phyloP scores from a whole-genome alignment of 306 rosid genomes.

The Vigna nakashimae region DNA sequence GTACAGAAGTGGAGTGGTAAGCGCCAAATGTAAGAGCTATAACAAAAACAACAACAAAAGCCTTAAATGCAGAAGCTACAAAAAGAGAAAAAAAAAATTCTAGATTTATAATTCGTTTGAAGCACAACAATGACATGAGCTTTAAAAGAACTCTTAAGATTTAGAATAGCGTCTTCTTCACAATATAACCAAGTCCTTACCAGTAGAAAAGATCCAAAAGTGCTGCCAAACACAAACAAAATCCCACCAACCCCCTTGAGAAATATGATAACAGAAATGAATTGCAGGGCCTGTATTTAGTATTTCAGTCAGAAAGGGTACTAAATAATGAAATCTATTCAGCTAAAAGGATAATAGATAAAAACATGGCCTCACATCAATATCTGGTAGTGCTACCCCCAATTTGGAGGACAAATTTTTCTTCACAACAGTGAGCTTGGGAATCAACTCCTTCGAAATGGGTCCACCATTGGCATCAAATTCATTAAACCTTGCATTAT shows the following conservation, averaged over 20 bases:
- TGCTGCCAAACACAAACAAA: slow-evolving; percentile 71
- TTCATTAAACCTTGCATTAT: slow-evolving; percentile 67
- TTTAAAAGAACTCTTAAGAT: neutral
- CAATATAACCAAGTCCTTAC: slow-evolving; percentile 46
- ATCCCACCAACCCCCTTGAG: slow-evolving; percentile 79
- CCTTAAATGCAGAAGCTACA: slow-evolving; percentile 53
- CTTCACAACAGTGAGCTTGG: slow-evolving; percentile 55
- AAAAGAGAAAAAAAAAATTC: slow-evolving; percentile 19
- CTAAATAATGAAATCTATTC: neutral
- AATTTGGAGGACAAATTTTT: slow-evolving; percentile 56
- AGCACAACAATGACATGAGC: neutral
- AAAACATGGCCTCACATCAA: slow-evolving; percentile 60
- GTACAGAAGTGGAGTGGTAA: slow-evolving; percentile 66
- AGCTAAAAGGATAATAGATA: slow-evolving; percentile 11
- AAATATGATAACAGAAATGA: slow-evolving; percentile 54
- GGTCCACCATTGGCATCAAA: slow-evolving; percentile 77
- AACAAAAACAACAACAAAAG: neutral
- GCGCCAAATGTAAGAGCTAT: slow-evolving; percentile 66
- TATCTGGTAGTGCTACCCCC: slow-evolving; percentile 58
- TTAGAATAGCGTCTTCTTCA: neutral
- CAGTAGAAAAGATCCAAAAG: slow-evolving; percentile 71
- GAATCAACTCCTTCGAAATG: slow-evolving; percentile 67
- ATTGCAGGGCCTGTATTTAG: slow-evolving; percentile 60
- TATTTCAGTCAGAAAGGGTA: slow-evolving; percentile 37
- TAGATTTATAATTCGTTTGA: neutral